phyloP scores from a whole-genome alignment of 1,284 basidiomycete species.

The Ustilago xerochloae region DNA sequence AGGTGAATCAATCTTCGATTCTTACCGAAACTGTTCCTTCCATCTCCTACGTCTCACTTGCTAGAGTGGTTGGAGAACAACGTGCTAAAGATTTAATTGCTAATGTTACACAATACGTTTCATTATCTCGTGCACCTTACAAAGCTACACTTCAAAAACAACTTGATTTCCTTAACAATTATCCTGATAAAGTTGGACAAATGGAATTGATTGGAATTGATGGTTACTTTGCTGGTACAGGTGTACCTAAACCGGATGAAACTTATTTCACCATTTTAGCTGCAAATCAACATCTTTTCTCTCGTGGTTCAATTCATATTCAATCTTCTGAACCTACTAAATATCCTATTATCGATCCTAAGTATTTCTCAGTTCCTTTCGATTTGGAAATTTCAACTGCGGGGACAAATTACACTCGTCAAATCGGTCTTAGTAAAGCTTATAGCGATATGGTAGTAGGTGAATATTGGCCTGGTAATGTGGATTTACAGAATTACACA shows the following conservation, averaged over 20 bases:
- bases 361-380: conserved; percentile 70
- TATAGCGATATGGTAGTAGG: conserved; percentile 51
- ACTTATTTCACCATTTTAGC: conserved; percentile 64
- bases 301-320: conserved; percentile 71
- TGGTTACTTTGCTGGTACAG: conserved; percentile 61
- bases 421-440: conserved; percentile 40
- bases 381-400: conserved; percentile 56
- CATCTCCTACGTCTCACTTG: conserved; percentile 62
- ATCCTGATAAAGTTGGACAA: conserved; percentile 52
- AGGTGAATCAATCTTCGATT: conserved; percentile 54
- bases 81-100: conserved; percentile 43
- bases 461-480: conserved; percentile 56
- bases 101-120: conserved; percentile 53
- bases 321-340: conserved; percentile 73
- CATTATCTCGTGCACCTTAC: conserved; percentile 40
- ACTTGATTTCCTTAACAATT: conserved; percentile 57
- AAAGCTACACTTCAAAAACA: conserved; percentile 55
- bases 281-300: conserved; percentile 76
- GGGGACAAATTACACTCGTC: conserved; percentile 59
- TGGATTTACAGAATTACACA: conserved; percentile 65
- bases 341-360: conserved; percentile 75
- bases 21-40: conserved; percentile 57
- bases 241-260: conserved; percentile 49
- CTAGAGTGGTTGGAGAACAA: conserved; percentile 46
- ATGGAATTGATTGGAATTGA: conserved; percentile 65